Conservation (phyloP, 768 basidiomycete genomes). For the Leccinum truebloodii region DNA sequence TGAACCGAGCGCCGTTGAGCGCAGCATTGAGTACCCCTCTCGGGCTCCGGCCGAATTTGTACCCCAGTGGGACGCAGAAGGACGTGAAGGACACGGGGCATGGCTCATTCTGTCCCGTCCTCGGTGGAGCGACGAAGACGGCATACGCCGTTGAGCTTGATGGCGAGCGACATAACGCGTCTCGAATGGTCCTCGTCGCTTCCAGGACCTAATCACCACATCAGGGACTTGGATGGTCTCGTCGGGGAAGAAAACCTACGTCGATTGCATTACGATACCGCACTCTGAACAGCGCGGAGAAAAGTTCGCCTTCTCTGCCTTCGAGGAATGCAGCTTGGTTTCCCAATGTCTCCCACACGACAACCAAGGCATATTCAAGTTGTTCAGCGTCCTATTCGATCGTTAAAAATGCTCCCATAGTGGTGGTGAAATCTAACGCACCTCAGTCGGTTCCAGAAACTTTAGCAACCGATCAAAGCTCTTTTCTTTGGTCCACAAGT, state of each 20-base stretch:
- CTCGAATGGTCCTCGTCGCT: constrained; percentile 80
- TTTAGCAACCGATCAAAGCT: constrained; percentile 64
- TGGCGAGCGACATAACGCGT: constrained; percentile 37
- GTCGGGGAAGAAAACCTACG: constrained; percentile 43
- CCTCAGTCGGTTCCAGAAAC: constrained; percentile 64
- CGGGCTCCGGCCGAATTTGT: too few species aligned
- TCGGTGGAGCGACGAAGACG: too few species aligned
- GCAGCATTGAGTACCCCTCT: too few species aligned
- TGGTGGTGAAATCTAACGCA: constrained; percentile 34
- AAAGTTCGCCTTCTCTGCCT: constrained; percentile 76
- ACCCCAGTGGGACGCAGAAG: too few species aligned
- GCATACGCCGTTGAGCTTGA: too few species aligned
- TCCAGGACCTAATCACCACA: constrained; percentile 62
- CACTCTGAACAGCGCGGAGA: constrained; percentile 66
- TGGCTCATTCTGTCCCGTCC: too few species aligned
- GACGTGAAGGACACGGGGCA: too few species aligned
- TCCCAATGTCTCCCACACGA: constrained; percentile 82
- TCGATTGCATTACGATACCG: constrained; percentile 72
- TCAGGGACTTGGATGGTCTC: neutral
- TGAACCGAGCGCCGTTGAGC: too few species aligned
- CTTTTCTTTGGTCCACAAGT: constrained; percentile 74
- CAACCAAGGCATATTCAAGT: constrained; percentile 77
- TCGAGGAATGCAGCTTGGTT: constrained; percentile 73
- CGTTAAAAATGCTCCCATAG: neutral
- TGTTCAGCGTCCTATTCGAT: constrained; percentile 55